A percentile compares a stretch with the other conserved stretches of the same genome.
Conservation (phyloP, 148 eudicot genomes). For the Vaccinium darrowii region DNA sequence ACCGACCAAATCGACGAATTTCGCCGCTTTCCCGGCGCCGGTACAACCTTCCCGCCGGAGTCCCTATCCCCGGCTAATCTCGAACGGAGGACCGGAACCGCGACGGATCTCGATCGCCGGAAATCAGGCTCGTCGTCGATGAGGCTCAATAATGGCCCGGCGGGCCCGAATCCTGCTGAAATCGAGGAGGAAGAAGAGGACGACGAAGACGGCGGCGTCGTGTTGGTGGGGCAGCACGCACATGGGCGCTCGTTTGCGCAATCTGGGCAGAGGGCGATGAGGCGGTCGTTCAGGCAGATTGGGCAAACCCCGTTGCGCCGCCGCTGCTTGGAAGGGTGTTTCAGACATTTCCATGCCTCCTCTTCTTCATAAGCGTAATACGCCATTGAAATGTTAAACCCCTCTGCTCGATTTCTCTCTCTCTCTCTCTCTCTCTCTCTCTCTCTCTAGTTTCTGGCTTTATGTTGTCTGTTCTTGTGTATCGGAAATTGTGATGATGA, state of each 20-base stretch:
- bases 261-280: slow-evolving; percentile 60
- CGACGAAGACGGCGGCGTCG: slow-evolving; percentile 34
- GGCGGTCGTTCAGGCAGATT: slow-evolving; percentile 58
- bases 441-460: neutral
- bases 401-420: neutral
- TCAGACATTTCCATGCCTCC: slow-evolving; percentile 59
- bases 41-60: neutral
- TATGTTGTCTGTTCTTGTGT: neutral
- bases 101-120: slow-evolving; percentile 52
- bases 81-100: slow-evolving; percentile 49
- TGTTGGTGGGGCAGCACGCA: slow-evolving; percentile 31
- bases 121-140: slow-evolving; percentile 50
- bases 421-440: slow-evolving; percentile 8
- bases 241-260: slow-evolving; percentile 63
- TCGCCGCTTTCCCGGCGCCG: neutral
- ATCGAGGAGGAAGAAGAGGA: slow-evolving; percentile 25
- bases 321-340: slow-evolving; percentile 57
- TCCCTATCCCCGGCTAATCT: slow-evolving; percentile 5
- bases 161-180: neutral
- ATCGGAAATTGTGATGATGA: neutral
- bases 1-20: slow-evolving; percentile 46
- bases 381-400: slow-evolving; percentile 39
- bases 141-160: slow-evolving; percentile 36
- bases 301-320: slow-evolving; percentile 62
- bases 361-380: slow-evolving; percentile 49